Evolutionary conservation across 495 filamentous ascomycete genomes (phyloP).

Genomic region (Apiosordaria backusii): DNA sequence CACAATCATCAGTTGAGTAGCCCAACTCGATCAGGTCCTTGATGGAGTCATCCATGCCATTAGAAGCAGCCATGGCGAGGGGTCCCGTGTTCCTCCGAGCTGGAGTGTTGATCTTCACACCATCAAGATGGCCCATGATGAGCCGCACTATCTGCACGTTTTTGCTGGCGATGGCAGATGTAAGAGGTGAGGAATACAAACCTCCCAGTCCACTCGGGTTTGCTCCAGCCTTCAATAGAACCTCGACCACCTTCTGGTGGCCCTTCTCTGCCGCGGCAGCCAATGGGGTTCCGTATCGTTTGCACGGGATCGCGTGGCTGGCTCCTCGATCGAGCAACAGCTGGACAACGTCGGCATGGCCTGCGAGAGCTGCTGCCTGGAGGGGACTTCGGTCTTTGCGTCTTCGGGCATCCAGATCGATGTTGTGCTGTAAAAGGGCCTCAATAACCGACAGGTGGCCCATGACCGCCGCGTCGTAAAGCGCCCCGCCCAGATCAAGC

Average conservation of each 20-base stretch:
- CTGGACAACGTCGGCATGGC: constrained; percentile 11
- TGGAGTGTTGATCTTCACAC: not conserved
- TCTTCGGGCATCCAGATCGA: constrained; percentile 9
- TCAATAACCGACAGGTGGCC: not conserved
- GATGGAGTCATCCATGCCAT: not conserved
- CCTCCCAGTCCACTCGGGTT: constrained; percentile 14
- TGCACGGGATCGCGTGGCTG: constrained; percentile 13
- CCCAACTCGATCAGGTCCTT: not conserved
- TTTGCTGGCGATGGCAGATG: constrained; percentile 15
- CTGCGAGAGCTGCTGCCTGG: constrained; percentile 24
- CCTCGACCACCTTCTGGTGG: constrained; percentile 1
- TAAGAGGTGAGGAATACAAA: constrained; percentile 15
- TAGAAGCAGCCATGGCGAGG: not conserved
- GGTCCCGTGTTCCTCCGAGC: not conserved
- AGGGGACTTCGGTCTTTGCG: constrained; percentile 25
- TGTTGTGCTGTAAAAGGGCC: constrained; percentile 14
- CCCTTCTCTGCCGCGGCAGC: constrained; percentile 12
- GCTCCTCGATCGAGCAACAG: constrained; percentile 4
- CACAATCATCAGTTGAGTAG: not conserved
- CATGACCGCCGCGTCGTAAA: not conserved
- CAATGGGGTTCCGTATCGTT: constrained; percentile 20
- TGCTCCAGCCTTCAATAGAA: constrained; percentile 13
- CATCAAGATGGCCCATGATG: not conserved
- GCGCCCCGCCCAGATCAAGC: not conserved
- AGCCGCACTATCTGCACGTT: not conserved